Base-by-base conservation (phyloP, 306 rosid species). In the Crotalaria pallida region DNA sequence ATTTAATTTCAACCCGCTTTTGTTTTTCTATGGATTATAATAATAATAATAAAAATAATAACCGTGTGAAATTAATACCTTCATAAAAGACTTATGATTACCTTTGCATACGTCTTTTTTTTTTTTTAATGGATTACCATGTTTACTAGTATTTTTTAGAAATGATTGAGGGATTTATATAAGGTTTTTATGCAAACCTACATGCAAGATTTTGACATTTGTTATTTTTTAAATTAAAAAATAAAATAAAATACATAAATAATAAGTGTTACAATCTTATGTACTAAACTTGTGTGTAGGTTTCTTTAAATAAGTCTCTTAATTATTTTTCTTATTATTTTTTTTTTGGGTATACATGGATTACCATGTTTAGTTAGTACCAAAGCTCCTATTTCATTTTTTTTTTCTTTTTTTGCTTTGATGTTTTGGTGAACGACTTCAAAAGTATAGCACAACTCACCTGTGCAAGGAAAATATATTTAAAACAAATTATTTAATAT, bases 1-100 rank as follows among this genome's bases (percentile, higher is more conserved):
- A n/a, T n/a, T n/a, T n/a, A 68, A 63, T 48, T 38, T 27, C 33
- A 74, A 55, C 13, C 63, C 43, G 31, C 66, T 47, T 62, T 68
- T 74, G 43, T 57, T 74, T 19, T 34, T 29, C 31, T 40, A 16
- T 40, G 41, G 8, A 60, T 51, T 50, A 16, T 56, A 43, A 17
- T 18, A 49, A 31, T 29, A 29, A 29, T 31, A 31, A 5, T 31
- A 31, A 31, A 5, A 31, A 31, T n/a, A n/a, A n/a, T n/a, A n/a
- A 43, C 65, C 47, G 21, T 10, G 41, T 49, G 41, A 23, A 23
- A 41, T 23, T 34, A 33, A 10, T 60, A 44, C 21, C 48, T 58
- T 17, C 66, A 57, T 27, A 17, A 56, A 56, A 24, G n/a, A 56
- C 47, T 29, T 17, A 4, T 59, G 69, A 31, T 60, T 31, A 38